Conservation (phyloP, 2,329 filamentous ascomycete genomes). For the Arthrobotrys iridis region DNA sequence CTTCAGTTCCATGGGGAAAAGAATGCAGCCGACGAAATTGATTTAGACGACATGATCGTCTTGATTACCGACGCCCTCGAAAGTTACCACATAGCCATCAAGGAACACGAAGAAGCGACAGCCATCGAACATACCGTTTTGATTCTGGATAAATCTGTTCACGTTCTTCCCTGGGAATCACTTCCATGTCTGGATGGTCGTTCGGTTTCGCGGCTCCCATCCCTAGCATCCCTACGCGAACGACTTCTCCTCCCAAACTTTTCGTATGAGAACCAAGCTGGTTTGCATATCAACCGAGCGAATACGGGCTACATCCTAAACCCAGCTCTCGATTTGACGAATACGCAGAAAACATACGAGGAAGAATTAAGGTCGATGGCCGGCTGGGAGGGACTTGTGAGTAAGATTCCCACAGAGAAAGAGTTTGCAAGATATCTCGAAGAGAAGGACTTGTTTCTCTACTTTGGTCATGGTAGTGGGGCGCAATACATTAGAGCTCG, state of each 20-base stretch:
- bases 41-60: constrained; percentile 90
- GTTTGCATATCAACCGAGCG: constrained; percentile 67
- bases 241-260: constrained; percentile 69
- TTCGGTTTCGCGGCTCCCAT: constrained; percentile 87
- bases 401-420: constrained; percentile 75
- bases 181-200: constrained; percentile 82
- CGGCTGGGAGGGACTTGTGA: constrained; percentile 78
- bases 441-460: constrained; percentile 78
- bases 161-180: constrained; percentile 95
- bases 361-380: constrained; percentile 70
- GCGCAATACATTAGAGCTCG: constrained; percentile 91
- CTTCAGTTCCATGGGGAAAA: constrained; percentile 95
- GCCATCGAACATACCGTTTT: constrained; percentile 78
- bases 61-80: constrained; percentile 86
- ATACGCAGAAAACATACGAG: constrained; percentile 80
- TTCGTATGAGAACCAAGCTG: constrained; percentile 60
- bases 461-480: constrained; percentile 95
- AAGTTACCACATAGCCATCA: constrained; percentile 71
- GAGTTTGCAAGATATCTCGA: constrained; percentile 78
- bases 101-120: constrained; percentile 59
- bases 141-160: constrained; percentile 88
- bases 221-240: constrained; percentile 80
- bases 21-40: constrained; percentile 97
- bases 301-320: constrained; percentile 80
- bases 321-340: constrained; percentile 81